phyloP scores from a whole-genome alignment of 768 basidiomycete genomes.

The Coprinopsis sp. region DNA sequence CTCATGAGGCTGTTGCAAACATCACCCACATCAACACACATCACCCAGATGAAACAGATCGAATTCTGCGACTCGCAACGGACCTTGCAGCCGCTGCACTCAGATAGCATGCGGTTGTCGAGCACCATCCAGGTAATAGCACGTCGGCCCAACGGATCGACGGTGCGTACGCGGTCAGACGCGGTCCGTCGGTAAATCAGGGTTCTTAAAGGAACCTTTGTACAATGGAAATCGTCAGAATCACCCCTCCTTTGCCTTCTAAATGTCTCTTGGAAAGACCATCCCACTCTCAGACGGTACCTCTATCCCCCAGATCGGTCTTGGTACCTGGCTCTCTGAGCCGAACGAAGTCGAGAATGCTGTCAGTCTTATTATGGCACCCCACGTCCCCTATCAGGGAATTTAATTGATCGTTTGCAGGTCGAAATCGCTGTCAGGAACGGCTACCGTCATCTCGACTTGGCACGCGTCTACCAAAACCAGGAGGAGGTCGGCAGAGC shows the following conservation, averaged over 20 bases:
- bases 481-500: constrained; percentile 74
- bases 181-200: constrained; percentile 6
- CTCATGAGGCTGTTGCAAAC: too few species aligned
- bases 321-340: constrained; percentile 79
- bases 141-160: background rate
- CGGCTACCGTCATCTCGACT: constrained; percentile 84
- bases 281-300: constrained; percentile 42
- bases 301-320: constrained; percentile 68
- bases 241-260: constrained; percentile 1
- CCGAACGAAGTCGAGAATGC: constrained; percentile 72
- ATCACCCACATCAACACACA: too few species aligned
- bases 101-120: too few species aligned
- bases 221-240: background rate
- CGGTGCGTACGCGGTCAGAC: background rate
- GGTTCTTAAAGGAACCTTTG: background rate
- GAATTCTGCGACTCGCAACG: too few species aligned
- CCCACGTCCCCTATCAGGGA: background rate
- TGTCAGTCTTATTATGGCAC: constrained; percentile 34
- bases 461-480: constrained; percentile 76
- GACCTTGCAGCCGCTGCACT: too few species aligned
- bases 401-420: constrained; percentile 28
- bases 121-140: too few species aligned
- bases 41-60: too few species aligned
- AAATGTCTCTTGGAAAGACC: constrained; percentile 40
- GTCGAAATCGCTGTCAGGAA: constrained; percentile 69